Percentiles rank a stretch among this genome's conserved stretches.
Conservation (phyloP, 2,329 filamentous ascomycete genomes). For the Fusarium sp. region DNA sequence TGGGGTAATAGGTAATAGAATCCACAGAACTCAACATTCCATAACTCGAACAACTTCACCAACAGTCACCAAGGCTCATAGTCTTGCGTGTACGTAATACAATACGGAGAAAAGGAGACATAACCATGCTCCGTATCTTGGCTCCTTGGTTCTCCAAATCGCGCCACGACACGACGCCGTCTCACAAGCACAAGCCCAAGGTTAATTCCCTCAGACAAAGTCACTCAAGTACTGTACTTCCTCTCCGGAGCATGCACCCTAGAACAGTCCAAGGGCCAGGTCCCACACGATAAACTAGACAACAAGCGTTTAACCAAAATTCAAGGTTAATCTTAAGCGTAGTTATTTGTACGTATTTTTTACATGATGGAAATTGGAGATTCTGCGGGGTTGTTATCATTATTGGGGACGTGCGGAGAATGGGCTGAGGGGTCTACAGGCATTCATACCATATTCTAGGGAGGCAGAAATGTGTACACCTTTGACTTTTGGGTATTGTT, state of each 20-base stretch:
- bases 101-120: neutral
- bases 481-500: neutral
- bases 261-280: constrained; percentile 5
- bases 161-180: neutral
- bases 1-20: constrained; percentile 14
- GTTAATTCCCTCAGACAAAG: constrained; percentile 7
- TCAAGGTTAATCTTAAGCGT: constrained; percentile 30
- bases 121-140: neutral
- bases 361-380: constrained; percentile 46
- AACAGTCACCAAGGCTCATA: neutral
- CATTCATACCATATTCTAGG: neutral
- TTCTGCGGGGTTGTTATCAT: constrained; percentile 28
- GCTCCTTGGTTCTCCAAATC: constrained; percentile 6
- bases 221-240: constrained; percentile 37
- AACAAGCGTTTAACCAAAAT: constrained; percentile 7
- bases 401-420: constrained; percentile 39
- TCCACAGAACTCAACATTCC: neutral
- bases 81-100: neutral
- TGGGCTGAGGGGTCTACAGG: neutral
- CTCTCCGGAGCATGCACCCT: constrained; percentile 34
- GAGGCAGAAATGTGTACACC: neutral
- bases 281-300: constrained; percentile 23
- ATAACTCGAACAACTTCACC: neutral
- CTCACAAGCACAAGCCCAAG: neutral
- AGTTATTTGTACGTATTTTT: constrained; percentile 43